phyloP scores from a whole-genome alignment of 495 filamentous ascomycete species.

The Cercophora newfieldiana region DNA sequence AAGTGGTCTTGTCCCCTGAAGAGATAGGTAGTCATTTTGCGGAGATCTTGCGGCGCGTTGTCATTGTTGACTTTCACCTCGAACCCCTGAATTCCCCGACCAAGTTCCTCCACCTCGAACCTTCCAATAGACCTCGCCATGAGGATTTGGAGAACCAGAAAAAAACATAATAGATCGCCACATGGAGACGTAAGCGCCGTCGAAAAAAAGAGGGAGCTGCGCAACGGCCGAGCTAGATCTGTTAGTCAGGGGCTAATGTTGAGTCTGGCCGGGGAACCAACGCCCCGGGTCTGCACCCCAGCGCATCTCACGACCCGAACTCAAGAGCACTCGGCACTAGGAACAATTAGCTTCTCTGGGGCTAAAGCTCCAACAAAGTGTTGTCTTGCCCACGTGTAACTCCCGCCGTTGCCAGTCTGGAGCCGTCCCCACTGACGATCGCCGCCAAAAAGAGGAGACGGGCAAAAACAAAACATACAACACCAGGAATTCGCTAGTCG shows the following conservation, averaged over 20 bases:
- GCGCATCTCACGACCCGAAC: not conserved
- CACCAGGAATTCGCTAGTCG: conserved; percentile 36
- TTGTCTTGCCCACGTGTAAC: not conserved
- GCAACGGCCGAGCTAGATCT: not conserved
- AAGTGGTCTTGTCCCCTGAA: too few species aligned
- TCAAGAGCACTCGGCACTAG: not conserved
- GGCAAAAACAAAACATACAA: conserved; percentile 23
- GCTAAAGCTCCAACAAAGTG: not conserved
- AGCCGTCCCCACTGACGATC: not conserved
- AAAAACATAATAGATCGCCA: not conserved
- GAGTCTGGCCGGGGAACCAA: not conserved
- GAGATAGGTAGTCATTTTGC: too few species aligned
- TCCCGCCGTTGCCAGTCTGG: not conserved
- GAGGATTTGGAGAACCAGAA: too few species aligned
- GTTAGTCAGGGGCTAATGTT: not conserved
- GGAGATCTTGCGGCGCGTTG: too few species aligned
- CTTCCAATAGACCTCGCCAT: not conserved
- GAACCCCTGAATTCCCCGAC: too few species aligned
- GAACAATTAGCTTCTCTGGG: not conserved
- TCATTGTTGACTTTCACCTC: too few species aligned
- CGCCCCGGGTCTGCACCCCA: not conserved
- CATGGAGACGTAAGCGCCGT: not conserved
- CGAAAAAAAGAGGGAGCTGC: not conserved
- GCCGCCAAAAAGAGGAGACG: not conserved
- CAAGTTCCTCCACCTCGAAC: too few species aligned